Base-by-base conservation (phyloP, 176 grass and related monocot species). In the Paspalum vaginatum region DNA sequence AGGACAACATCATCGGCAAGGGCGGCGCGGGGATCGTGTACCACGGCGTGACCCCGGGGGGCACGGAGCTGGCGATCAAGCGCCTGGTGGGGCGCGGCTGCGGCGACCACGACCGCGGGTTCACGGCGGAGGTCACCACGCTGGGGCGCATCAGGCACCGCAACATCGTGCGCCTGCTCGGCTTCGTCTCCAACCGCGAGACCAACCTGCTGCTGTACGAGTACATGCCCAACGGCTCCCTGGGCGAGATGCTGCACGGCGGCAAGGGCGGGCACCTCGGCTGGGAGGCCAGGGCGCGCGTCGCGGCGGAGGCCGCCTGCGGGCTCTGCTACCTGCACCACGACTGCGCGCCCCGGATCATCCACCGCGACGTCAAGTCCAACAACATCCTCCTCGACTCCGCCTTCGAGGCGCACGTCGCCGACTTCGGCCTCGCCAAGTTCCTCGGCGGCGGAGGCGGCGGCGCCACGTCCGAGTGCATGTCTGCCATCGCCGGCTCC, bases 301-400 rank as follows among this genome's bases (percentile, higher is more conserved):
- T 97, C 0, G 94, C 94, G 5, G 87, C 50, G 7, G 89, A 97
- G 89, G 91, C 94, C 7, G 94, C 94, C 49, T 32, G 87, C 4
- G 94, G 94, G 0, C 83, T 97, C 5, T 97, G 94, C 69, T 97
- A 97, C 79, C 90, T 97, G 24, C 94, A 97, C 85, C 94, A 97
- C 5, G 94, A 97, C 90, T 97, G 91, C 84, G 84, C 75, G 8
- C 94, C 94, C 0, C 43, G 58, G 44, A 97, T 97, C 81, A 84
- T 97, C 5, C 94, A 97, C 83, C 75, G 91, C 14, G 94, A 97
- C 66, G 91, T 97, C 43, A 97, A 97, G 87, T 97, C 91, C 2
- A 94, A 97, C 81, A 97, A 97, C 76, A 97, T 97, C 69, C 81
- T 97, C 9, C 94, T 97, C 42, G 94, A 94, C 75, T 91, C 92